These are phyloP conservation scores for Erysimum cheiri DNA, from an alignment of 441 rosid genomes.

Conservation along the genomic window DNA sequence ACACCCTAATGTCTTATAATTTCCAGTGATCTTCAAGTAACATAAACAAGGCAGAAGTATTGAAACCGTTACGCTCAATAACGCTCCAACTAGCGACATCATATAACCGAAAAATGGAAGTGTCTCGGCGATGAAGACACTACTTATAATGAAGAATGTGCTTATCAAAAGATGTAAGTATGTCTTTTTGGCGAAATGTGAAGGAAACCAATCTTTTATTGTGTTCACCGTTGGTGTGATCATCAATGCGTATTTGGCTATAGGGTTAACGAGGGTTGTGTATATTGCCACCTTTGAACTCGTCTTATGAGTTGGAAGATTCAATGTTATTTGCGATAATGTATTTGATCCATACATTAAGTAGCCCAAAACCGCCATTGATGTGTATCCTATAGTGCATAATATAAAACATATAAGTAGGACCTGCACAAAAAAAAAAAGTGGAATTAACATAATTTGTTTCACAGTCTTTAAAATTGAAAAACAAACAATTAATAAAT, in stretches of 20 bases:
- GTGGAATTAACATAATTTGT: not conserved
- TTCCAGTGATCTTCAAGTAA: conserved; percentile 49
- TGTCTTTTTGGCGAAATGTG: conserved; percentile 38
- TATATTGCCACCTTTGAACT: conserved; percentile 54
- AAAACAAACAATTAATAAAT: no score
- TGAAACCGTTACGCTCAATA: conserved; percentile 43
- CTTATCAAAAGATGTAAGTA: conserved; percentile 41
- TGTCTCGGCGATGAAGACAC: conserved; percentile 40
- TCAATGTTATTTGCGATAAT: conserved; percentile 50
- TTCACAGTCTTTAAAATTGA: no score
- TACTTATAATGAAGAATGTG: conserved; percentile 41
- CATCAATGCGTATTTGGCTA: conserved; percentile 51
- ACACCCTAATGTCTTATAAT: conserved; percentile 37
- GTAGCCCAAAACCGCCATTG: conserved; percentile 52
- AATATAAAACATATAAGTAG: conserved; percentile 46
- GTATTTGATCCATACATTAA: conserved; percentile 49
- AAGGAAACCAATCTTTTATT: conserved; percentile 42
- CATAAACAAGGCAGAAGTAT: conserved; percentile 48
- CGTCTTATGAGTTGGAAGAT: conserved; percentile 43
- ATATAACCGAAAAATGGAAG: conserved; percentile 51
- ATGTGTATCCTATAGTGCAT: conserved; percentile 47
- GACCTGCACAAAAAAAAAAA: conserved; percentile 34
- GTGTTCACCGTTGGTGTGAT: conserved; percentile 45
- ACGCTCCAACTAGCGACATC: conserved; percentile 47
- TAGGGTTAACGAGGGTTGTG: conserved; percentile 45